Percentiles rank a stretch among this genome's conserved stretches.
These are phyloP conservation scores for Pisolithus thermaeus DNA, from an alignment of 1,284 basidiomycete species.

Conservation along the genomic window DNA sequence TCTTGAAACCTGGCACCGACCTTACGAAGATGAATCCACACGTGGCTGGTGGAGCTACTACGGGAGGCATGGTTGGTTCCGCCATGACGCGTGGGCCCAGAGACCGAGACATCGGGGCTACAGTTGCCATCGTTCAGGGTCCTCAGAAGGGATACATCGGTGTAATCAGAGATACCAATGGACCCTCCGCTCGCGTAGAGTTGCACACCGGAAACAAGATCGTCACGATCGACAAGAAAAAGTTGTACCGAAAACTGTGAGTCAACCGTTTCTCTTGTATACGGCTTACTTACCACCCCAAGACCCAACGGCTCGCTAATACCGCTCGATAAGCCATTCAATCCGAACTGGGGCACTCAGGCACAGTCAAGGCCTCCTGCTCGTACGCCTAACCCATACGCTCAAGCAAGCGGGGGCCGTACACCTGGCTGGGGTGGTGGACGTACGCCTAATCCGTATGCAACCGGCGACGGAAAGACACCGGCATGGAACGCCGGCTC, in stretches of 20 bases:
- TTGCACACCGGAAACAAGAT: conserved; percentile 88
- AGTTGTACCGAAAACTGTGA: conserved; percentile 74
- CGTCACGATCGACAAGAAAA: conserved; percentile 80
- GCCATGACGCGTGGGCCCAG: conserved; percentile 68
- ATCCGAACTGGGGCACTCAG: conserved; percentile 18
- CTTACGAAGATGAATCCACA: too few species aligned
- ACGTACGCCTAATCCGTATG: conserved; percentile 58
- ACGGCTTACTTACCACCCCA: conserved; percentile 5
- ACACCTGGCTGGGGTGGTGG: conserved; percentile 38
- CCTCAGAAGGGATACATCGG: conserved; percentile 90
- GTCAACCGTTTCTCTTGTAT: conserved; percentile 28
- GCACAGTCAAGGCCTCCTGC: conserved; percentile 27
- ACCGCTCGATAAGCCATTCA: conserved; percentile 32
- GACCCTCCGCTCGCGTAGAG: conserved; percentile 84
- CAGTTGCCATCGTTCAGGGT: conserved; percentile 82
- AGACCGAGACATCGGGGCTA: conserved; percentile 79
- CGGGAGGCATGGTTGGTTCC: conserved; percentile 79
- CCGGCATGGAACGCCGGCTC: conserved; percentile 48
- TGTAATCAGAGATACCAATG: conserved; percentile 93
- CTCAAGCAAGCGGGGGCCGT: conserved; percentile 28
- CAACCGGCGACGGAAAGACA: conserved; percentile 50
- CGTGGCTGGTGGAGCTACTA: conserved; percentile 50
- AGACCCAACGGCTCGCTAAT: conserved; percentile 55
- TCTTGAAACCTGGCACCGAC: too few species aligned
- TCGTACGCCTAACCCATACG: conserved; percentile 34